Evolutionary conservation across 768 basidiomycete species (phyloP), one percentile per base, ranked within the genome.

Genomic region (Mycena filopes): DNA sequence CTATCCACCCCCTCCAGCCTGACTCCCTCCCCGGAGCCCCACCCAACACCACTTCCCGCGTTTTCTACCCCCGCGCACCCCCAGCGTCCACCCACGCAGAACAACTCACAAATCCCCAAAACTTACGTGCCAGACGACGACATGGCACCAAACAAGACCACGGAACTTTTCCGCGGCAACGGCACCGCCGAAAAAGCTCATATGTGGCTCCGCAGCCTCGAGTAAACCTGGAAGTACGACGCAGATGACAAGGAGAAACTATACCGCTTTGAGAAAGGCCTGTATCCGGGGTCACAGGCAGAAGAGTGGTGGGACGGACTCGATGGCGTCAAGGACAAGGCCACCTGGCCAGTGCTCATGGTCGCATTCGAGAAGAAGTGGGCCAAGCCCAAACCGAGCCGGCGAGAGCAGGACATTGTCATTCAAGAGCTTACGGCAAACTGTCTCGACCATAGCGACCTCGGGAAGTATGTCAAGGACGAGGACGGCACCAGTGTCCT

Each of bases 301-400:
- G 66, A 67, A 21, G 38, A 40, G 29, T 67, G 66, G 66, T 67
- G 42, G 36, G n/a, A 16, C 11, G 25, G 11, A 0, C 16, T 67
- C n/a, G 5, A 6, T 16, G n/a, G n/a, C n/a, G 43, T 11, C 0
- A 16, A 18, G 9, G 56, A 67, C 4, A 58, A 41, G 61, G 21
- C 28, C 26, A 16, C 26, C 25, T 59, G 56, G 56, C 25, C 12
- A 4, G 16, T 2, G 16, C 3, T 63, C 33, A 36, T 54, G 50
- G 16, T 6, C 1, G 57, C 56, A 0, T 68, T 68, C 41, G 41
- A 55, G 29, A 46, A 13, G 40, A 59, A 60, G 20, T 68, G 66
- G 66, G 40, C 66, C 12, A 55, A 29, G 23, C 61, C 66, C 5
- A 57, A 28, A 11, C 9, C 54, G 13, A 41, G n/a, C 7, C n/a